A percentile compares a stretch with the other conserved stretches of the same genome.
These are phyloP conservation scores for Coprinopsis strossmayeri DNA, from an alignment of 768 basidiomycete species.

Conservation along the genomic window DNA sequence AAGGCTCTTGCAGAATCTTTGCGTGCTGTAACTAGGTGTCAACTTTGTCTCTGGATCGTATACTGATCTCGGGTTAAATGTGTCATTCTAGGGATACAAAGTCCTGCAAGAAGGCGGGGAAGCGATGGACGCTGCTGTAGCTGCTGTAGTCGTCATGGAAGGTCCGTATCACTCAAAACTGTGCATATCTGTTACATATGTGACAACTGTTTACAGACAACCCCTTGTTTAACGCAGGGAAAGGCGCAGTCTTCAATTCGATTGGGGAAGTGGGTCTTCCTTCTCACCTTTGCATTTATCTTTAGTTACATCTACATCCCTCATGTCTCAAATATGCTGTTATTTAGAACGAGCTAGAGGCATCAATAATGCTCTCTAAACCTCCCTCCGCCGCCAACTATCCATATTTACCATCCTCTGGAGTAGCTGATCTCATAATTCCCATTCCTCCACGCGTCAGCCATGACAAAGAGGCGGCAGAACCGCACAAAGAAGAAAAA, in stretches of 20 bases:
- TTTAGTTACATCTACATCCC: background rate
- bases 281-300: background rate
- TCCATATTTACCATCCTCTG: too few relatives aligned
- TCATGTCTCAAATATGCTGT: background rate
- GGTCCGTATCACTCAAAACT: conserved; percentile 39
- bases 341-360: conserved; percentile 71
- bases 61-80: background rate
- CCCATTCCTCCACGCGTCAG: too few relatives aligned
- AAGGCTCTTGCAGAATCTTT: conserved; percentile 49
- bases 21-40: conserved; percentile 26
- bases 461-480: too few relatives aligned
- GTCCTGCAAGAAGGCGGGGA: conserved; percentile 65
- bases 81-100: conserved; percentile 57
- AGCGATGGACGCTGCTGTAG: conserved; percentile 77
- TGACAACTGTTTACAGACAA: conserved; percentile 48
- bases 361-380: conserved; percentile 74
- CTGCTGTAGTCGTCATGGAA: conserved; percentile 70
- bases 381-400: conserved; percentile 40
- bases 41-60: background rate
- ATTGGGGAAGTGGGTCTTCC: conserved; percentile 56
- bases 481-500: too few relatives aligned
- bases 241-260: conserved; percentile 78
- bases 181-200: background rate
- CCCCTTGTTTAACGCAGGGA: conserved; percentile 73
- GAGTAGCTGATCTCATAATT: too few relatives aligned